Base-by-base conservation (phyloP, 2,329 filamentous ascomycete genomes). In the Penicillium sp. region DNA sequence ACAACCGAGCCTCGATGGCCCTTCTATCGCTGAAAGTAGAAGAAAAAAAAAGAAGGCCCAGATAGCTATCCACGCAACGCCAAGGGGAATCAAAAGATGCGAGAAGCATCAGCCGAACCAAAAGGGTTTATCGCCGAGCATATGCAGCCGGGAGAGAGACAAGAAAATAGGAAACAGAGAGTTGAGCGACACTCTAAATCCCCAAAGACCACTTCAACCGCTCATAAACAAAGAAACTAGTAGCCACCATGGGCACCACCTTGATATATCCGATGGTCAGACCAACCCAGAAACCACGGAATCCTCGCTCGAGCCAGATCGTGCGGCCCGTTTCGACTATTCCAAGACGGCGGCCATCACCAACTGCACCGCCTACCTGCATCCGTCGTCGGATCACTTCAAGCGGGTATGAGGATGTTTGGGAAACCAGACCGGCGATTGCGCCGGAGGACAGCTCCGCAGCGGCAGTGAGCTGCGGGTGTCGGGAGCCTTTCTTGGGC, bases 241-340 rank as follows among this genome's bases (percentile, higher is more conserved):
- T 81, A 10, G 93, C 93, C 23, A 74, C 82, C 87, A 98, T 86
- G 3, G 93, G 93, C 52, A 96, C 77, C 42, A 97, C 81, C 74
- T 98, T 98, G 62, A 89, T 80, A 68, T 97, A 98, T 6, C 93
- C 93, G 68, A 98, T 96, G 1, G 86, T 88, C 65, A 98, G 71
- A 0, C 93, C 93, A 9, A 97, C 85, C 68, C 89, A 98, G 73
- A 95, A 97, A 0, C 93, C 93, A 41, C 79, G 77, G 49, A 84
- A 70, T 0, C 93, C 93, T 46, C 77, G 78, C 70, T 96, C 89
- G 37, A 77, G 73, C 57, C 82, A 82, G 53, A 98, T 93, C 64
- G 82, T 78, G 54, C 71, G 73, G 3, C 84, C 84, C 1, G 91
- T 95, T 71, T 97, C 91, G 13, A 74, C 72, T 54, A 98, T 87